Base-by-base conservation (phyloP, 75 land plant genomes). In the Cunninghamia lanceolata region DNA sequence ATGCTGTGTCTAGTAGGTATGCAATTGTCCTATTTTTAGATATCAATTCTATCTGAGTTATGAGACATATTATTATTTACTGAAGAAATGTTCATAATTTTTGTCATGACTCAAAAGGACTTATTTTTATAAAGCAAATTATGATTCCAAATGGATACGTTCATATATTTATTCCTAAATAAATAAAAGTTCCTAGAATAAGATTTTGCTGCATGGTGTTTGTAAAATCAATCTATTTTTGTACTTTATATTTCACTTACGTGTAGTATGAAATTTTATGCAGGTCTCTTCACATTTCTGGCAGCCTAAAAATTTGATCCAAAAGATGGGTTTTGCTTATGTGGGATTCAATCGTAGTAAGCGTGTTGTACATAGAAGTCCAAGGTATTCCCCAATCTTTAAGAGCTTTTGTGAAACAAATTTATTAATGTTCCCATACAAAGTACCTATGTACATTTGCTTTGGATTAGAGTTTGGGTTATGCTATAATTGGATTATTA, bases 1-100 rank as follows among this genome's bases (percentile, higher is more conserved):
- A 82, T 82, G 59, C 39, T 88, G 17, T 82, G 86, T 39, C 68
- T 88, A 52, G 38, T 88, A 50, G 89, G 89, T 88, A 75, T 76
- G 88, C 53, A 50, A 13, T 50, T 50, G 53, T 87, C 11, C 36
- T 73, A 73, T 10, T 73, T 32, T 34, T 1, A 14, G 75, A 73
- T 10, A 30, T 28, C 68, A 63, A 63, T 73, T 73, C 16, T 73
- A 38, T 15, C 68, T 13, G 14, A 32, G 15, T 32, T 73, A 13
- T 32, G 30, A 25, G 53, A 50, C 53, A 50, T 50, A 63, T 3
- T 4, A 50, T 45, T 50, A 50, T 50, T 50, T 28, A 7, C 68
- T 25, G 68, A 21, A 63, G 8, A 63, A 25, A 28, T 25, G n/a
- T 8, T 56, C 25, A 54, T 54, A 54, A 54, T 14, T 59, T 21